A percentile compares a stretch with the other conserved stretches of the same genome.
Evolutionary conservation across 768 basidiomycete genomes (phyloP).

Genomic region (Suillus subluteus): DNA sequence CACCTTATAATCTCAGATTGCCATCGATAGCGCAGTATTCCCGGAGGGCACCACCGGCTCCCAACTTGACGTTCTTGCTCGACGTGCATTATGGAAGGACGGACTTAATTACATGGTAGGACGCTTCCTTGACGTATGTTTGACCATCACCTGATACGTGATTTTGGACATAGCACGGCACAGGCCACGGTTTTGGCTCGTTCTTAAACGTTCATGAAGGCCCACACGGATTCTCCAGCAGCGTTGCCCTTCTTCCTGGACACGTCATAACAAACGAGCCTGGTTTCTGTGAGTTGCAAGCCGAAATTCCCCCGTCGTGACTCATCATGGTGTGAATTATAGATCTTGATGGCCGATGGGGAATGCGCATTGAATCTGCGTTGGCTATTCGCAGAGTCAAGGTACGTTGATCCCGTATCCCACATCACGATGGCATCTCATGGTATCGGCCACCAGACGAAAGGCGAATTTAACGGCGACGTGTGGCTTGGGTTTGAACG

Average conservation of each 20-base stretch:
- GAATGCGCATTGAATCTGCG: conserved; percentile 91
- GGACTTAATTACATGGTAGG: conserved; percentile 79
- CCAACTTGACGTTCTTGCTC: conserved; percentile 87
- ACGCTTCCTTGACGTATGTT: conserved; percentile 18
- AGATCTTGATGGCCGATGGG: conserved; percentile 83
- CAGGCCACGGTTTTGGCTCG: conserved; percentile 88
- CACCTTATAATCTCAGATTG: conserved; percentile 59
- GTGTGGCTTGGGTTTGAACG: conserved; percentile 92
- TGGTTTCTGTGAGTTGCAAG: conserved; percentile 72
- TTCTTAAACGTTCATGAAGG: conserved; percentile 89
- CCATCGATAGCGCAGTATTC: conserved; percentile 88
- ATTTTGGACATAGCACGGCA: conserved; percentile 68
- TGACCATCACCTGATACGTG: conserved; percentile 17
- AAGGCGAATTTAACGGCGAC: conserved; percentile 68
- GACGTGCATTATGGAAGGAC: conserved; percentile 85
- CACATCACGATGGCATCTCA: conserved; percentile 4
- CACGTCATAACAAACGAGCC: conserved; percentile 95
- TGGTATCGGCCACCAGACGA: conserved; percentile 52
- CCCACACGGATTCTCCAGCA: conserved; percentile 74
- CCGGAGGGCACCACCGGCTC: conserved; percentile 87
- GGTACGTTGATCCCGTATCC: conserved; percentile 24
- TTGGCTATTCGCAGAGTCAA: conserved; percentile 71
- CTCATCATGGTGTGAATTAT: conserved; percentile 21
- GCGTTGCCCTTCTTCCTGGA: conserved; percentile 75
- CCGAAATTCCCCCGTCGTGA: conserved; percentile 15